phyloP scores from a whole-genome alignment of 2,329 filamentous ascomycete species.

The Colletotrichum shisoi region DNA sequence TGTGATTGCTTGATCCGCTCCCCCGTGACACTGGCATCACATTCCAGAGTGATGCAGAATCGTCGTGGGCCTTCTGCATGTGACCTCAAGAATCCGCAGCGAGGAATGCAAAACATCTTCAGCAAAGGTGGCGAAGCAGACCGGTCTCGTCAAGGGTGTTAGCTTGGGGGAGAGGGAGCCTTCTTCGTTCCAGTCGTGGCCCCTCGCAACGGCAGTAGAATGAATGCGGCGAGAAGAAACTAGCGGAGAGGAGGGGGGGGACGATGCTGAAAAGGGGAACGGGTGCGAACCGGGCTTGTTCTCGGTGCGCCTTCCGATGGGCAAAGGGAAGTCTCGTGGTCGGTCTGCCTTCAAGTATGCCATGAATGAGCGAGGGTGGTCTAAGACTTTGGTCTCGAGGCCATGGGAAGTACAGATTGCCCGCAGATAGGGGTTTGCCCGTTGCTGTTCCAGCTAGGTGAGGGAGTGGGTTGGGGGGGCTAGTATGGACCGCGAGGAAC shows the following conservation, averaged over 20 bases:
- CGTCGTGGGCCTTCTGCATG: slow-evolving; percentile 9
- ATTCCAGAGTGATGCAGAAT: slow-evolving; percentile 7
- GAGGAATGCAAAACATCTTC: slow-evolving; percentile 31
- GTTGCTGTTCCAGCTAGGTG: no score
- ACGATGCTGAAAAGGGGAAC: neutral
- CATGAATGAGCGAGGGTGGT: no score
- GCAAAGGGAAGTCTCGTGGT: no score
- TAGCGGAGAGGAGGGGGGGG: neutral
- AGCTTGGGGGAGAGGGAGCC: neutral
- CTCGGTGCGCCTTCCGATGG: neutral
- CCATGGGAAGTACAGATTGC: no score
- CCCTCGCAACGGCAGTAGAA: slow-evolving; percentile 25
- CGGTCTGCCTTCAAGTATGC: no score
- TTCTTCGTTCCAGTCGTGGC: slow-evolving; percentile 33
- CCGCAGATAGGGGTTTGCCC: no score
- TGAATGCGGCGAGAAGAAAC: neutral
- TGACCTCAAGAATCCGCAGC: slow-evolving; percentile 8
- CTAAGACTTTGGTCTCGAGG: no score
- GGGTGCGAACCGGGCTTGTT: neutral
- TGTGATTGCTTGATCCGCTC: neutral
- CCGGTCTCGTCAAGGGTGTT: neutral
- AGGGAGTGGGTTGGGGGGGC: no score
- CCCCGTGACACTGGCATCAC: neutral
- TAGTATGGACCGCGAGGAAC: no score
- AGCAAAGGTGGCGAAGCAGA: slow-evolving; percentile 21